Percentiles rank a stretch among this genome's conserved stretches.
Evolutionary conservation across 306 rosid species (phyloP).

Genomic region (Medicago ruthenica): DNA sequence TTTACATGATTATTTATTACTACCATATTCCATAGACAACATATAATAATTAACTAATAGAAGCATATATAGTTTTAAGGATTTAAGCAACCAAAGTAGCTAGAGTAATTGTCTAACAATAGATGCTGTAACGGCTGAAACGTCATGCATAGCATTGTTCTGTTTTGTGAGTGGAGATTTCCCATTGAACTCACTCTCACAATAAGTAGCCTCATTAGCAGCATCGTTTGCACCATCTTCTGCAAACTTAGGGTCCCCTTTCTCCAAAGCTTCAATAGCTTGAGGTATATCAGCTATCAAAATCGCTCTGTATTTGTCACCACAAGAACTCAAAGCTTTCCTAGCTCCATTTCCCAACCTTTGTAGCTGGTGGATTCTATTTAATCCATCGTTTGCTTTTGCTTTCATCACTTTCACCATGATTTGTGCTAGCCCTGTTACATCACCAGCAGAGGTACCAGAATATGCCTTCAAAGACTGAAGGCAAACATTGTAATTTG

Average conservation of each 20-base stretch:
- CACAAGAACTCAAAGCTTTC: constrained; percentile 45
- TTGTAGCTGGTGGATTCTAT: constrained; percentile 34
- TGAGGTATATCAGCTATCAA: constrained; percentile 37
- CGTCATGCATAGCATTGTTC: constrained; percentile 46
- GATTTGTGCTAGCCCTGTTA: constrained; percentile 45
- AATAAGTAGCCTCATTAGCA: constrained; percentile 45
- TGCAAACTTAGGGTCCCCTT: constrained; percentile 56
- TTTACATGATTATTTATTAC: neutral
- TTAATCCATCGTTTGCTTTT: constrained; percentile 39
- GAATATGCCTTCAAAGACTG: constrained; percentile 45
- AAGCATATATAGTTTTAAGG: neutral
- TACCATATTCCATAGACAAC: neutral
- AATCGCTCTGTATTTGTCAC: constrained; percentile 30
- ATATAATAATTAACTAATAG: neutral
- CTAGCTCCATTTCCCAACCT: neutral
- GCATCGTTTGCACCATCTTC: constrained; percentile 50
- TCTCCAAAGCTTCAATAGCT: constrained; percentile 57
- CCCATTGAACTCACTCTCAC: constrained; percentile 49
- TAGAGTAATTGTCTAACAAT: constrained; percentile 48
- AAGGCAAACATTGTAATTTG: constrained; percentile 48
- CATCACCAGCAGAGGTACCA: constrained; percentile 38
- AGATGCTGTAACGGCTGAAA: constrained; percentile 47
- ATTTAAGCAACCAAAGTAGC: neutral
- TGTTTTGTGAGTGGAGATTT: constrained; percentile 41
- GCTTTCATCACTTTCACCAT: constrained; percentile 48